Conservation (phyloP, 768 basidiomycete genomes). For the Amanita subjunquillea region DNA sequence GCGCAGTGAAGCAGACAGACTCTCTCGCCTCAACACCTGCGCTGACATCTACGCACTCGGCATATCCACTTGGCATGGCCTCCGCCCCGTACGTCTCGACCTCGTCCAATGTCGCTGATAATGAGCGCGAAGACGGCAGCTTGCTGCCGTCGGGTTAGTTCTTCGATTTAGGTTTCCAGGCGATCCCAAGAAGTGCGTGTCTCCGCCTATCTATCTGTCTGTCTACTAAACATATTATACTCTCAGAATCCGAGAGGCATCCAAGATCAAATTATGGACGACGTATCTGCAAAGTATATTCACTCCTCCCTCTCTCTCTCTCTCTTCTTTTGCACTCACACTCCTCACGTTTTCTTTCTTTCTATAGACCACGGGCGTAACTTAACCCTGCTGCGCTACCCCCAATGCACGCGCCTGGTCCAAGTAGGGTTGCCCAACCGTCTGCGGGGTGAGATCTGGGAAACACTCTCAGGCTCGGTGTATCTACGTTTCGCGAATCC, state of each 20-base stretch:
- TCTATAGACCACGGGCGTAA: constrained; percentile 80
- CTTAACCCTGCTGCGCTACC: constrained; percentile 91
- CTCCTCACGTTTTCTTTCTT: constrained; percentile 6
- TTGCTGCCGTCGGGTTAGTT: constrained; percentile 45
- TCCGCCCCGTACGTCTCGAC: no score
- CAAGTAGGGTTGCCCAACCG: constrained; percentile 95
- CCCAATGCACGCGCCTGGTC: constrained; percentile 92
- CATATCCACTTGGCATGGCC: no score
- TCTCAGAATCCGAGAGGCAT: constrained; percentile 72
- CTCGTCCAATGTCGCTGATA: no score
- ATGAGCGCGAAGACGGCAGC: no score
- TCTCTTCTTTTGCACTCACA: background rate
- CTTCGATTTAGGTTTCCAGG: constrained; percentile 85
- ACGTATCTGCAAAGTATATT: constrained; percentile 68
- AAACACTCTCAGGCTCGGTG: constrained; percentile 88
- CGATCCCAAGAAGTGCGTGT: constrained; percentile 75
- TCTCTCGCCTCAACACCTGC: no score
- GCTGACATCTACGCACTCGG: no score
- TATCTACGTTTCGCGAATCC: constrained; percentile 85
- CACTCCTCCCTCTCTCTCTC: background rate
- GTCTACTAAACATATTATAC: constrained; percentile 4
- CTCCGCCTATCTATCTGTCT: background rate
- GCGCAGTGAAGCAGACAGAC: no score
- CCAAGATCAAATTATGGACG: constrained; percentile 94
- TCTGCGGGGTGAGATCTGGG: constrained; percentile 96